phyloP scores from a whole-genome alignment of 345 rosid species.

The Eutrema yunnanense region DNA sequence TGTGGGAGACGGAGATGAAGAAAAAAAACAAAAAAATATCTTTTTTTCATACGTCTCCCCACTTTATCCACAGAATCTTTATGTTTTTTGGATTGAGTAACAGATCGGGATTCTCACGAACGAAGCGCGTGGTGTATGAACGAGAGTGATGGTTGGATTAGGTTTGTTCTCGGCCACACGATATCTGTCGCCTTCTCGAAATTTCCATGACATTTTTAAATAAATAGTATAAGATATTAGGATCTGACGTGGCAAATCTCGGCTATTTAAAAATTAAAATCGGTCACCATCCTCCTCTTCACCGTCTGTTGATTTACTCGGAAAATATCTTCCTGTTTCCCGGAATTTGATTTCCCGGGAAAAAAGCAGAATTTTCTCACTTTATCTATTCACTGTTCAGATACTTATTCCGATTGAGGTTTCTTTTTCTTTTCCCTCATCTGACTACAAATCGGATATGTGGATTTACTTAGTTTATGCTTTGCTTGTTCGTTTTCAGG shows the following conservation, averaged over 20 bases:
- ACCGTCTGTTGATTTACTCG: slow-evolving; percentile 3
- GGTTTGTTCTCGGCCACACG: slow-evolving; percentile 50
- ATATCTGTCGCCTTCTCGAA: slow-evolving; percentile 40
- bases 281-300: neutral
- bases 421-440: neutral
- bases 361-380: neutral
- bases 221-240: neutral
- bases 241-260: slow-evolving; percentile 39
- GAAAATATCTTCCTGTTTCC: neutral
- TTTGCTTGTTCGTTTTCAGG: neutral
- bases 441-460: neutral
- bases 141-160: neutral
- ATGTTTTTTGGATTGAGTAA: neutral
- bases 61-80: neutral
- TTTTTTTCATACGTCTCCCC: neutral
- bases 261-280: neutral
- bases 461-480: neutral
- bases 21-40: neutral
- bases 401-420: too few relatives aligned
- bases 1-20: neutral
- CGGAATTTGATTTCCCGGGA: neutral
- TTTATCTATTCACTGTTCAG: neutral
- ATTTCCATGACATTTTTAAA: slow-evolving; percentile 25
- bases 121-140: neutral
- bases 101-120: neutral